phyloP scores from a whole-genome alignment of 768 basidiomycete genomes.

The Sarcodon sp. region DNA sequence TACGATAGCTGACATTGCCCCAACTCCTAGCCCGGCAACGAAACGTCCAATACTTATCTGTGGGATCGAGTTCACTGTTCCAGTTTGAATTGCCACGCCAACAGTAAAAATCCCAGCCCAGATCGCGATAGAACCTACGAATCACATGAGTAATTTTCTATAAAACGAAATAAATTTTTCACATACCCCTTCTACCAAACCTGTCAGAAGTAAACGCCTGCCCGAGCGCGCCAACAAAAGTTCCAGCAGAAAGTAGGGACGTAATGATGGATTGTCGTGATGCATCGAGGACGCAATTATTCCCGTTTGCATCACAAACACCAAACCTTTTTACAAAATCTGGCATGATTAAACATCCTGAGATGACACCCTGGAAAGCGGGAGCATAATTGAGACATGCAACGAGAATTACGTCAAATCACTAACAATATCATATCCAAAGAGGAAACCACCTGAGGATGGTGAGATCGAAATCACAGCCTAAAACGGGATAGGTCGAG shows the following conservation, averaged over 20 bases:
- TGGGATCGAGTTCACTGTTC: constrained; percentile 39
- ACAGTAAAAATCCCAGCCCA: constrained; percentile 66
- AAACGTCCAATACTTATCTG: constrained; percentile 65
- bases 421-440: constrained; percentile 55
- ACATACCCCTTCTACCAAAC: constrained; percentile 43
- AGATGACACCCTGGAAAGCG: background rate
- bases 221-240: constrained; percentile 37
- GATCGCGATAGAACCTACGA: constrained; percentile 46
- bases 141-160: no score
- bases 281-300: constrained; percentile 34
- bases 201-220: constrained; percentile 70
- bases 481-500: background rate
- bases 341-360: constrained; percentile 73
- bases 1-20: constrained; percentile 39
- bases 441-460: constrained; percentile 37
- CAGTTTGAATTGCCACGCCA: constrained; percentile 61
- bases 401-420: constrained; percentile 14
- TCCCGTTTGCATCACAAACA: constrained; percentile 30
- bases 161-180: no score
- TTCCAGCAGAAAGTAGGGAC: background rate
- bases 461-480: background rate
- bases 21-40: constrained; percentile 67
- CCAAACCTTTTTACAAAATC: constrained; percentile 67
- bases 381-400: background rate
- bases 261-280: constrained; percentile 25